Percentiles rank a stretch among this genome's conserved stretches.
phyloP scores from a whole-genome alignment of 495 filamentous ascomycete genomes.

The Aeminium ludgeri region DNA sequence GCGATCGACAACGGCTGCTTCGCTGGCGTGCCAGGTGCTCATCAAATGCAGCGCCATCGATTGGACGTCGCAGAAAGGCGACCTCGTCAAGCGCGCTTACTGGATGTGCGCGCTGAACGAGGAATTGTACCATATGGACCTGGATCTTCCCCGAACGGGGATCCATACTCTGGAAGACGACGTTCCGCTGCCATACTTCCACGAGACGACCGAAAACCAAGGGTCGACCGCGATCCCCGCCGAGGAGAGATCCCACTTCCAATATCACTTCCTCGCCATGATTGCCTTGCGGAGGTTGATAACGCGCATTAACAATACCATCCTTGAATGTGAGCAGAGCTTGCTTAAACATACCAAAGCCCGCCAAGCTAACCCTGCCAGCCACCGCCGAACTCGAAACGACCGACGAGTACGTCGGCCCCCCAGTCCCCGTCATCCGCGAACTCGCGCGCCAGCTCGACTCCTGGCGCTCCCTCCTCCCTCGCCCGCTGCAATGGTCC shows the following conservation, averaged over 20 bases:
- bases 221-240: not conserved
- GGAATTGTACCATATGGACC: conserved; percentile 37
- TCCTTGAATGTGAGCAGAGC: conserved; percentile 31
- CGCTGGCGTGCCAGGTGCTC: conserved; percentile 35
- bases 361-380: conserved; percentile 1
- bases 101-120: conserved; percentile 45
- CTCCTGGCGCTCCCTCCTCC: conserved; percentile 38
- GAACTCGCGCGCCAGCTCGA: conserved; percentile 35
- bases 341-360: not conserved
- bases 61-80: conserved; percentile 30
- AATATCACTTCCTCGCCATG: conserved; percentile 40
- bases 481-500: conserved; percentile 35
- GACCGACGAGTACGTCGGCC: conserved; percentile 15
- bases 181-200: conserved; percentile 36
- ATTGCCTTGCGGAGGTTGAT: conserved; percentile 38
- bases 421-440: conserved; percentile 27
- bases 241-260: conserved; percentile 26
- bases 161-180: conserved; percentile 32
- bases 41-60: conserved; percentile 35
- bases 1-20: conserved; percentile 36
- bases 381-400: conserved; percentile 7
- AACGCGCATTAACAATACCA: conserved; percentile 31
- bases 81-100: conserved; percentile 37
- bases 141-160: conserved; percentile 37
- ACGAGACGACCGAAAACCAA: conserved; percentile 30